Base-by-base conservation (phyloP, 108 stramenopile genomes). In the Nitzschia putrida region DNA sequence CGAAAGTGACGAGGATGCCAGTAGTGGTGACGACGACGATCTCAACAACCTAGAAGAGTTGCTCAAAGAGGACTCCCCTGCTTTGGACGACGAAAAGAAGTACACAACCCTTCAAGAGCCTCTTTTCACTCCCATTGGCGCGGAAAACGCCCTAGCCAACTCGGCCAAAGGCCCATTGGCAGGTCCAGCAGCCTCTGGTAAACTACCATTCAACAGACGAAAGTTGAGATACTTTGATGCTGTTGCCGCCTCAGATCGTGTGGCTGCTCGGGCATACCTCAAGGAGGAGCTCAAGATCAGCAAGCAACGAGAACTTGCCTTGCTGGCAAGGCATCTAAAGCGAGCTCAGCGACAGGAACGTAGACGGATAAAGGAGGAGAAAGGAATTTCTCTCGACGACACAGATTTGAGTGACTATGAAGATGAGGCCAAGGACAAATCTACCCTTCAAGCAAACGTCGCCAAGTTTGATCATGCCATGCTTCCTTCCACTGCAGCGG, bases 151-250 rank as follows among this genome's bases (percentile, higher is more conserved):
- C 21, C 21, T 80, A 16, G 29, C 79, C 3, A 80, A 72, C 61
- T 57, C 73, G 0, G 43, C 64, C 4, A 73, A 60, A 0, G 61
- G 55, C 14, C 53, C 56, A n/a, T 69, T 54, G 71, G 18, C 55
- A 13, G 70, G 56, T 22, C 44, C 51, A n/a, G 25, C 21, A 42
- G 68, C 66, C 13, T 25, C 53, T 23, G 65, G 80, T 10, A 90
- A 85, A 64, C 74, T 94, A 29, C 85, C 93, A 0, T 94, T 94
- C 74, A 87, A 88, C 75, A 80, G 85, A 21, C 65, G 89, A 22
- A 94, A 94, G 66, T 20, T 91, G 0, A 61, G 73, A 37, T 94
- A 81, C 53, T 91, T 94, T 79, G 93, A 94, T 68, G 54, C 67
- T 14, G 71, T 89, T 11, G 72, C 85, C 9, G 89, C 93, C 7